Evolutionary conservation across 2,329 filamentous ascomycete genomes (phyloP).

Genomic region (Cladophialophora immunda): DNA sequence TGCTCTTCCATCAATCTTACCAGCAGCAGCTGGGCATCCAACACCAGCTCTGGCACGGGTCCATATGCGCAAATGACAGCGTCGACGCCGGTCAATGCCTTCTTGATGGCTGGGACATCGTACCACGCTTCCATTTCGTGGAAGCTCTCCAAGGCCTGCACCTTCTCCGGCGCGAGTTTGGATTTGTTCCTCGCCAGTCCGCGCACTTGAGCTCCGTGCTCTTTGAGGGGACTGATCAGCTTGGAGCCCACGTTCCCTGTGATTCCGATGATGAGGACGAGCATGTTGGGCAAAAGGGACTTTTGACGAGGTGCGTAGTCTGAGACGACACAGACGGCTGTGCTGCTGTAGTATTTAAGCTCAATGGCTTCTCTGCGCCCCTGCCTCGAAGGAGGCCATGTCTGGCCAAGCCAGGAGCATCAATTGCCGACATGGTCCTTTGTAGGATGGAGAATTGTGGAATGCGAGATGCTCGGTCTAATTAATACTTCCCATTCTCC

Average conservation of each 20-base stretch:
- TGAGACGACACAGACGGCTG: not conserved
- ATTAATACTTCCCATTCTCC: not conserved
- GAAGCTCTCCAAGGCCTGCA: constrained; percentile 10
- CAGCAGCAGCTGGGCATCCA: constrained; percentile 14
- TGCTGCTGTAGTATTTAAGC: not conserved
- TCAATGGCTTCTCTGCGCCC: not conserved
- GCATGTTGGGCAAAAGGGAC: not conserved
- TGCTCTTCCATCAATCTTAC: constrained; percentile 18
- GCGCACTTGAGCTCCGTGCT: constrained; percentile 12
- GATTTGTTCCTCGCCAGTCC: constrained; percentile 13
- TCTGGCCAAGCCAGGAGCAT: not conserved
- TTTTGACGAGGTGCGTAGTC: not conserved
- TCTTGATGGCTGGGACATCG: constrained; percentile 15
- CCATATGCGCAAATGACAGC: constrained; percentile 17
- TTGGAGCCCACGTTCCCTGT: constrained; percentile 13
- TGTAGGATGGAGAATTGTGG: not conserved
- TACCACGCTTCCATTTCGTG: constrained; percentile 18
- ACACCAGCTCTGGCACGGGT: constrained; percentile 10
- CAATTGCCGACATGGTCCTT: not conserved
- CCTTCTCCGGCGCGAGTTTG: constrained; percentile 5
- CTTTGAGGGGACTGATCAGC: not conserved
- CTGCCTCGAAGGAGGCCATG: not conserved
- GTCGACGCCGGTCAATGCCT: constrained; percentile 5
- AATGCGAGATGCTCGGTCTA: not conserved
- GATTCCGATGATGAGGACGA: constrained; percentile 14